A percentile compares a stretch with the other conserved stretches of the same genome.
These are phyloP conservation scores for Diaporthe helianthi DNA, from an alignment of 2,329 filamentous ascomycete species.

Conservation along the genomic window DNA sequence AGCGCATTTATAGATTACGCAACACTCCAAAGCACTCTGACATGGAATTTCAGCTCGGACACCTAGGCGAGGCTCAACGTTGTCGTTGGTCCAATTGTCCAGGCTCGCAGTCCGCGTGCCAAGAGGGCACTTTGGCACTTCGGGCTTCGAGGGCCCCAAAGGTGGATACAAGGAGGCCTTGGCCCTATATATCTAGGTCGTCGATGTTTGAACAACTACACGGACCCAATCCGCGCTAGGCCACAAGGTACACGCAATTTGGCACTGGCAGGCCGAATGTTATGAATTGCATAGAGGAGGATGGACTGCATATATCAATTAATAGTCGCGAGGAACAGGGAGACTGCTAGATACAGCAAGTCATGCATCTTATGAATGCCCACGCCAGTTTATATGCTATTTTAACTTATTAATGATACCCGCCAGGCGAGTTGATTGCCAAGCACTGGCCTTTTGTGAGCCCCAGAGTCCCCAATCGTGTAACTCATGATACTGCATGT, in stretches of 20 bases:
- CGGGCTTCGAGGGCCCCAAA: too few species aligned
- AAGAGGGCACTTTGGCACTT: too few species aligned
- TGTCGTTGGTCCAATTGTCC: too few species aligned
- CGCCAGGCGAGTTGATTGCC: neutral
- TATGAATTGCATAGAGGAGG: neutral
- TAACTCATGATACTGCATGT: neutral
- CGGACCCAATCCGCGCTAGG: too few species aligned
- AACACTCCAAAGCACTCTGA: neutral
- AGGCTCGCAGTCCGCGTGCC: too few species aligned
- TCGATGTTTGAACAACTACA: too few species aligned
- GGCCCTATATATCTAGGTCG: too few species aligned
- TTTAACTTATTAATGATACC: conserved; percentile 1
- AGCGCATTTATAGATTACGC: neutral
- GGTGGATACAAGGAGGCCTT: too few species aligned
- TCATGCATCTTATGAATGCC: neutral
- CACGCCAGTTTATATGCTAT: neutral
- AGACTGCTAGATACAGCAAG: neutral
- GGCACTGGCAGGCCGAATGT: neutral
- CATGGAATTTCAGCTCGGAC: neutral
- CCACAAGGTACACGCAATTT: neutral
- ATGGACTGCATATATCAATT: neutral
- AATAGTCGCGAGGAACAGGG: neutral
- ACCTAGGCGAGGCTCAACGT: neutral
- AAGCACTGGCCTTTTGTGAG: neutral
- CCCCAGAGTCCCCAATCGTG: neutral